Base-by-base conservation (phyloP, 2,329 filamentous ascomycete genomes). In the Colletotrichum chlorophyti region DNA sequence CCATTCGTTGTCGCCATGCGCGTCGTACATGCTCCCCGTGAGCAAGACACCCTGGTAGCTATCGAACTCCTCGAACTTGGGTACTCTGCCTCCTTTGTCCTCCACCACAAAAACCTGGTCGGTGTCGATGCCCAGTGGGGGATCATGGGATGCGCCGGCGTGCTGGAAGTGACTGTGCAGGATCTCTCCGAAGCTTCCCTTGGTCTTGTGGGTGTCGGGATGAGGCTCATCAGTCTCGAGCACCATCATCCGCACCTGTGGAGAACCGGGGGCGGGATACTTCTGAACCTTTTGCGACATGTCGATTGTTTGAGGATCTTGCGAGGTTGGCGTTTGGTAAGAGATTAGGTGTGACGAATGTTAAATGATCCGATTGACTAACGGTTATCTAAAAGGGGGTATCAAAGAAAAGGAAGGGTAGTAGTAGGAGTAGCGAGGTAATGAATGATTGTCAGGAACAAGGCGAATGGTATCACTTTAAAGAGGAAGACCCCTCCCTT, bases 31-130 rank as follows among this genome's bases (percentile, higher is more conserved):
- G 83, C 76, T 79, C 3, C 91, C 91, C 1, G 88, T 90, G 48
- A 94, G 80, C 31, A 95, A 73, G n/a, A 95, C 75, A 1, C 87
- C 91, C 74, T 94, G 88, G 24, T 91, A 80, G 11, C 83, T 76
- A 1, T 89, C 83, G 32, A 86, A 79, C 6, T 84, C 81, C 2
- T 77, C 72, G 3, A 72, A 68, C 4, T 70, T 72, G 0, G 82
- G 81, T 15, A 84, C 76, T 9, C 73, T 70, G 4, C 80, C 79
- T 10, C 77, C 75, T 29, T 77, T 65, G 9, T 80, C 76, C 9
- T 79, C 73, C 5, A 86, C 81, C 5, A 86, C 76, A 63, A 82
- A 86, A 32, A 79, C 72, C 66, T 82, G 81, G 21, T 80, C 76
- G 2, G 82, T 84, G 65, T 84, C 79, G 23, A 86, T 76, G 6